phyloP scores from a whole-genome alignment of 495 filamentous ascomycete genomes.

The Talaromyces nanjingensis region DNA sequence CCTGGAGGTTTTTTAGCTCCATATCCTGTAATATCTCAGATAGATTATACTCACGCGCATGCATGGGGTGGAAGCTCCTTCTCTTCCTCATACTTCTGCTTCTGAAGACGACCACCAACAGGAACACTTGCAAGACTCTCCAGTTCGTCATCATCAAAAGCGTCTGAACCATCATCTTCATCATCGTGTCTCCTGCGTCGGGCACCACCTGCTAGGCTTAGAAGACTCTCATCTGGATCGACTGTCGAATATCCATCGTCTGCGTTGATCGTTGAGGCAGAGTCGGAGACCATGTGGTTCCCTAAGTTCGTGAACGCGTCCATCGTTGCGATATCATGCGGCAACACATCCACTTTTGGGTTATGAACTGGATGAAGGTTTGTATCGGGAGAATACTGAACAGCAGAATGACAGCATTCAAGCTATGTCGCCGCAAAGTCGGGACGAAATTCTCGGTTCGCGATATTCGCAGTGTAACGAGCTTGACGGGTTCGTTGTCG shows the following conservation, averaged over 20 bases:
- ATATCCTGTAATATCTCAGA: background rate
- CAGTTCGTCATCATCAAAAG: constrained; percentile 81
- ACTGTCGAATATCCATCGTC: constrained; percentile 59
- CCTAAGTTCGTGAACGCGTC: constrained; percentile 82
- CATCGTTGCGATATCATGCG: constrained; percentile 36
- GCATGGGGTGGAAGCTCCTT: constrained; percentile 91
- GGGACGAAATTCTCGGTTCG: background rate
- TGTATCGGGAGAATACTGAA: background rate
- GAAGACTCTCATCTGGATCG: constrained; percentile 70
- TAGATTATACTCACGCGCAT: constrained; percentile 69
- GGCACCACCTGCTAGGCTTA: constrained; percentile 51
- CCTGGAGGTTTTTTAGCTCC: constrained; percentile 35
- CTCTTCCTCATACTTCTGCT: constrained; percentile 67
- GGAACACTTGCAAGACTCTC: constrained; percentile 87
- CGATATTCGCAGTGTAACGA: background rate
- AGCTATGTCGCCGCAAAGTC: background rate
- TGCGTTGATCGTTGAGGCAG: constrained; percentile 65
- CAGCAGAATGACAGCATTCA: constrained; percentile 3
- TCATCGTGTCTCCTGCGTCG: constrained; percentile 69
- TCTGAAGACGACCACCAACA: constrained; percentile 63
- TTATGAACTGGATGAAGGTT: background rate
- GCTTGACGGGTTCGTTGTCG: background rate
- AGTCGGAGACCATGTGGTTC: constrained; percentile 72
- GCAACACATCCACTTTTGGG: background rate
- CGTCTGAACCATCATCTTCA: constrained; percentile 81